Evolutionary conservation across 2,329 filamentous ascomycete genomes (phyloP).

Genomic region (Didymella pinodella): DNA sequence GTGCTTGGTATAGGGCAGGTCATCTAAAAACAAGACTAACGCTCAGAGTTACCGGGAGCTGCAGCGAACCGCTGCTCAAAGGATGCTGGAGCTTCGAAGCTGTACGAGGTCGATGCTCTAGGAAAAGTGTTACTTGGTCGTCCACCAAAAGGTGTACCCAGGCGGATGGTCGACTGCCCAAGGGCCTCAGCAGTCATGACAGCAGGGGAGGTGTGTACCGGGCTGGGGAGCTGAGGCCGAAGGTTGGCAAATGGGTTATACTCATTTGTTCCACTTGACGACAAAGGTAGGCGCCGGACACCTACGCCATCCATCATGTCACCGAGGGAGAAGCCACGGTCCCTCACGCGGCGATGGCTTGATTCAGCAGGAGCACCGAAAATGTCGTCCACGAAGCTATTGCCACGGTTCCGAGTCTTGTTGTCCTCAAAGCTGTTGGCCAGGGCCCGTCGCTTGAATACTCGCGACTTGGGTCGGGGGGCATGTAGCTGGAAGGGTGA

Average conservation of each 20-base stretch:
- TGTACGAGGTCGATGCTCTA: conserved; percentile 50
- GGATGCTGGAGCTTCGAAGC: conserved; percentile 49
- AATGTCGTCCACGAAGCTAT: conserved; percentile 55
- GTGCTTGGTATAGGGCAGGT: conserved; percentile 31
- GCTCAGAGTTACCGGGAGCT: conserved; percentile 35
- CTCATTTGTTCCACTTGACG: conserved; percentile 60
- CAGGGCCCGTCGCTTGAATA: conserved; percentile 66
- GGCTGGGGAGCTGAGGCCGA: conserved; percentile 37
- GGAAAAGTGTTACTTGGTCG: conserved; percentile 58
- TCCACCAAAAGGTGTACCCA: conserved; percentile 58
- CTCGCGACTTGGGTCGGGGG: conserved; percentile 59
- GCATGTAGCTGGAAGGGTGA: conserved; percentile 65
- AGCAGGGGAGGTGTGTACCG: conserved; percentile 31
- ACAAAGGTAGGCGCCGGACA: conserved; percentile 59
- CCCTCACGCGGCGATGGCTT: conserved; percentile 65
- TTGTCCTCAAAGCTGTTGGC: conserved; percentile 62
- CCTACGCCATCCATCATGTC: conserved; percentile 61
- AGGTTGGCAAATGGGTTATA: conserved; percentile 42
- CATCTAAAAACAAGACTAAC: conserved; percentile 36
- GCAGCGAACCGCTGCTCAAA: conserved; percentile 52
- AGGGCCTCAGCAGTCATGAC: conserved; percentile 28
- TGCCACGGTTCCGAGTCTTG: conserved; percentile 44
- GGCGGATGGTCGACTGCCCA: conserved; percentile 54
- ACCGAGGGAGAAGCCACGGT: conserved; percentile 68
- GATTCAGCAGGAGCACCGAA: conserved; percentile 59